phyloP scores from a whole-genome alignment of 306 rosid species.

The Leucaena leucocephala region DNA sequence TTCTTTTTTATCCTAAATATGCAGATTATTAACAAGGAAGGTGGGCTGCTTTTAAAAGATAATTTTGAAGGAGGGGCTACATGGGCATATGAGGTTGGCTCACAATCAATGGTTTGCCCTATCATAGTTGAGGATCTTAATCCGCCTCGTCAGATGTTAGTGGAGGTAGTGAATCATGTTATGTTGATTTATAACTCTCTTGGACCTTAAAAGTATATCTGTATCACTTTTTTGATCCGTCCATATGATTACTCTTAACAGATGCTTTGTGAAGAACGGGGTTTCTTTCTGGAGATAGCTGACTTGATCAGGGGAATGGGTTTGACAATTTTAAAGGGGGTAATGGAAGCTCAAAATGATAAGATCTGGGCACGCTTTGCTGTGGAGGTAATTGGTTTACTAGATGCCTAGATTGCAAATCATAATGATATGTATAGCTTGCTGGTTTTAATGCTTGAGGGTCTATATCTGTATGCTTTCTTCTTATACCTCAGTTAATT shows the following conservation, averaged over 20 bases:
- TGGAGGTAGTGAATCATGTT: conserved; percentile 63
- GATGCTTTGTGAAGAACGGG: conserved; percentile 98
- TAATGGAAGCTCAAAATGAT: conserved; percentile 87
- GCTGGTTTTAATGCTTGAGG: not conserved
- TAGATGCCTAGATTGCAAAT: not conserved
- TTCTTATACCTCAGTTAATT: not conserved
- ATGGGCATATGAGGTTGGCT: conserved; percentile 97
- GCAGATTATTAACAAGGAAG: conserved; percentile 82
- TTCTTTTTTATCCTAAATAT: conserved; percentile 27
- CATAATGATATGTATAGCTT: not conserved
- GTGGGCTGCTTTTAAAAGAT: conserved; percentile 78
- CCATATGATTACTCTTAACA: conserved; percentile 34
- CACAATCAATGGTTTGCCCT: conserved; percentile 87
- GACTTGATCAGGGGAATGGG: conserved; percentile 90
- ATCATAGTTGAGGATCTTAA: conserved; percentile 94
- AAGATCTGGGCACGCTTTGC: conserved; percentile 98
- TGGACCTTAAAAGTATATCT: not conserved
- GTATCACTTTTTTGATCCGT: not conserved
- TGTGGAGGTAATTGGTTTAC: conserved; percentile 63
- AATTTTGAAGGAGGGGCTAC: conserved; percentile 96
- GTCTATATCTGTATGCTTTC: not conserved
- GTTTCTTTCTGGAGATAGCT: conserved; percentile 92
- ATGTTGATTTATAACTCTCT: not conserved
- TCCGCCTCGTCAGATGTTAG: conserved; percentile 94
- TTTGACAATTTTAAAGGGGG: conserved; percentile 88